Base-by-base conservation (phyloP, 192 early-diverging fungal species). In the Funneliformis mosseae region DNA sequence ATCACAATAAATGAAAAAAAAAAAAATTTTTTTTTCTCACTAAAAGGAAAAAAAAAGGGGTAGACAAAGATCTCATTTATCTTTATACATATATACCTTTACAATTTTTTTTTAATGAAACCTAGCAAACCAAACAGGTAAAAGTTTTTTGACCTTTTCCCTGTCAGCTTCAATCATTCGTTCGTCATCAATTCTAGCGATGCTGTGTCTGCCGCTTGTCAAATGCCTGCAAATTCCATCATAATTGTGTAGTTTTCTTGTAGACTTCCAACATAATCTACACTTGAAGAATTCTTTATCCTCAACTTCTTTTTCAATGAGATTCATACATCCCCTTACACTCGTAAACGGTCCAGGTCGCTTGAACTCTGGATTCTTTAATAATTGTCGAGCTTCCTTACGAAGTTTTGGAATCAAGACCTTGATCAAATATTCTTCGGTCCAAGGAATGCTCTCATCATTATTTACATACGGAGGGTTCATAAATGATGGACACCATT, bases 391-490 rank as follows among this genome's bases (percentile, higher is more conserved):
- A 5, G 76, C 76, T 64, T 77, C 76, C n/a, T 9, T 38, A 63
- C 59, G 61, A 63, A 77, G 55, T 27, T 25, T 33, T 6, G 76
- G 76, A 43, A 77, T 77, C 23, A 77, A 50, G 42, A 10, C 12
- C 18, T 63, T 8, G 33, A 64, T 41, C 21, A 77, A 64, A 43
- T 63, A 77, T 25, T 77, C 60, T 16, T 63, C 38, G 0, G 21
- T 25, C 76, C 76, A 77, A 14, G 59, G 41, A 63, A 41, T 77
- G 8, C 28, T 18, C 23, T 60, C 59, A 14, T 77, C 76, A 64
- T 77, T 77, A 41, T 77, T 77, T 33, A 42, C 4, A 63, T 42
- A 77, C 43, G 76, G 76, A 21, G 76, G 76, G 14, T 77, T 77
- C 11, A 16, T 18, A 42, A 42, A 77, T 8, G 76, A 77, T 6